A percentile compares a stretch with the other conserved stretches of the same genome.
Evolutionary conservation across 2,329 filamentous ascomycete species (phyloP).

Genomic region (Leptographium radiaticola): DNA sequence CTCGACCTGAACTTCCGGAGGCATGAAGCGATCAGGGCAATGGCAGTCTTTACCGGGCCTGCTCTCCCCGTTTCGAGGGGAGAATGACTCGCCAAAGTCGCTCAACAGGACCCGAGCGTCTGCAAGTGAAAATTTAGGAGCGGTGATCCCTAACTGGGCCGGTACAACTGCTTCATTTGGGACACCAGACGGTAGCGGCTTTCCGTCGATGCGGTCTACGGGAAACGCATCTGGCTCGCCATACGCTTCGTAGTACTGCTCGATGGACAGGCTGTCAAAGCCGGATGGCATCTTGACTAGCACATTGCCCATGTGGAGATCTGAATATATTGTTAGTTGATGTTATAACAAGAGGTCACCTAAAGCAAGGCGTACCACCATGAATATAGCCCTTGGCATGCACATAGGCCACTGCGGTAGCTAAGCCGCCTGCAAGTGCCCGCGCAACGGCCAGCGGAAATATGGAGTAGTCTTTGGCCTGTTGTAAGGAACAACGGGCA

Average conservation of each 20-base stretch:
- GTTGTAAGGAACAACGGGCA: background rate
- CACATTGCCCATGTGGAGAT: background rate
- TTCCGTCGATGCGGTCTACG: background rate
- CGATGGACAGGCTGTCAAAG: background rate
- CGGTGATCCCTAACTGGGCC: background rate
- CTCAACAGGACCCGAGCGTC: background rate
- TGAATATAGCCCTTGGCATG: background rate
- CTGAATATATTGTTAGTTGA: background rate
- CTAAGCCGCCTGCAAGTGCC: background rate
- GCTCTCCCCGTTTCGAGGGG: background rate
- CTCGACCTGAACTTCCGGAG: background rate
- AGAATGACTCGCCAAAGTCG: background rate
- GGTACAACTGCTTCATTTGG: background rate
- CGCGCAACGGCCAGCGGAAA: background rate
- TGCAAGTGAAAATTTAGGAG: background rate
- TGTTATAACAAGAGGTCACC: background rate
- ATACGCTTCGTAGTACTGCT: background rate
- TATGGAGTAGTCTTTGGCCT: background rate
- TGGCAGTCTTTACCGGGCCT: background rate
- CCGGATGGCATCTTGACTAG: background rate
- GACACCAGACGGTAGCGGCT: background rate
- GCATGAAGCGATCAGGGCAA: background rate
- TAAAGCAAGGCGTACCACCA: background rate
- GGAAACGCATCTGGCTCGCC: background rate
- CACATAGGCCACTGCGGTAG: background rate